Evolutionary conservation across 2,329 filamentous ascomycete genomes (phyloP).

Genomic region (Coniochaeta prunicola): DNA sequence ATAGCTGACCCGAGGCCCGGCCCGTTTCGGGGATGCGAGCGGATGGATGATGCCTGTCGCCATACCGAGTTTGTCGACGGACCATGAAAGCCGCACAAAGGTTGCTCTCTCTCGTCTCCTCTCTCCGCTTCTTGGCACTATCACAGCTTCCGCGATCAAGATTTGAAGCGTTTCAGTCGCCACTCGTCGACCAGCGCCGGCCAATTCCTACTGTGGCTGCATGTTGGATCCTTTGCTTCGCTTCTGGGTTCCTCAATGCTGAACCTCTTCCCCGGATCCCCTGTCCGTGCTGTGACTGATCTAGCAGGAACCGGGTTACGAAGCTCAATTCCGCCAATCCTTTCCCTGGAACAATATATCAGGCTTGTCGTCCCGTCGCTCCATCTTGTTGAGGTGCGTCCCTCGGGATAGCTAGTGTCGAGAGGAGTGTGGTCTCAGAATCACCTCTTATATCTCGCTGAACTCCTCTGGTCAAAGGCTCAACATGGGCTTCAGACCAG

Average conservation of each 20-base stretch:
- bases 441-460: not conserved
- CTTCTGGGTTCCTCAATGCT: not conserved
- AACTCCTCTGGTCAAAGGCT: not conserved
- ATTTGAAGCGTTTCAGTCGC: no score
- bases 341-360: not conserved
- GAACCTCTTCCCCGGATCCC: not conserved
- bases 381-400: not conserved
- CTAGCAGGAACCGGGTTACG: not conserved
- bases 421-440: not conserved
- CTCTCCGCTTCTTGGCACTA: not conserved
- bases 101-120: not conserved
- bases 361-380: not conserved
- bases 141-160: not conserved
- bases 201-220: no score
- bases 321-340: not conserved
- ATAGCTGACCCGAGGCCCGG: not conserved
- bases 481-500: not conserved
- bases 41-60: not conserved
- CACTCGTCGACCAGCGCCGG: no score
- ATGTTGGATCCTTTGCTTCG: not conserved
- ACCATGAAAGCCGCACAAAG: not conserved
- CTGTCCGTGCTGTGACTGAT: not conserved
- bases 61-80: not conserved
- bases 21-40: not conserved
- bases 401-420: not conserved